These are phyloP conservation scores for Arthromyces matolae DNA, from an alignment of 768 basidiomycete species.

Conservation along the genomic window DNA sequence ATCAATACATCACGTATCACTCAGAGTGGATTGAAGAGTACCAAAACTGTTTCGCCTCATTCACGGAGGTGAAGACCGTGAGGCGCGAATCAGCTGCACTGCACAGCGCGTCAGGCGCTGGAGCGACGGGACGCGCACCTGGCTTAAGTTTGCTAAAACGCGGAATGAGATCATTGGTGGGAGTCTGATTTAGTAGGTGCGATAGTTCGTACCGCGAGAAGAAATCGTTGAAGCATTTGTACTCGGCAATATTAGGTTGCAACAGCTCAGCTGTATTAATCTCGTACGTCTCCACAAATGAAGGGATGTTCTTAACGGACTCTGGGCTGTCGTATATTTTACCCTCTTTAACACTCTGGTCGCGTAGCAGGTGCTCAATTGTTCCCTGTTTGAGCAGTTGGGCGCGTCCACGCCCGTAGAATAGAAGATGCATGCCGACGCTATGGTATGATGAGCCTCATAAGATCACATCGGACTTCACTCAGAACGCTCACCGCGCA, in stretches of 20 bases:
- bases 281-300: conserved; percentile 52
- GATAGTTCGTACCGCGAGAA: conserved; percentile 48
- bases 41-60: conserved; percentile 68
- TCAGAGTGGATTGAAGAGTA: too few species aligned
- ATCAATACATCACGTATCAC: too few species aligned
- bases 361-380: conserved; percentile 48
- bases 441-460: conserved; percentile 18
- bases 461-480: background rate
- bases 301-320: conserved; percentile 48
- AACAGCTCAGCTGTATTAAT: conserved; percentile 59
- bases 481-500: conserved; percentile 34
- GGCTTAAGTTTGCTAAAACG: conserved; percentile 47
- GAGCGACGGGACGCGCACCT: conserved; percentile 55
- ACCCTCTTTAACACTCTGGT: conserved; percentile 60
- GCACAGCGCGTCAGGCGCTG: conserved; percentile 50
- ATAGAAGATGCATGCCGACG: conserved; percentile 76
- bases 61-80: conserved; percentile 59
- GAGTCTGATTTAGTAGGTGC: background rate
- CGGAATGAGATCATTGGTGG: background rate
- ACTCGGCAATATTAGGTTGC: conserved; percentile 56
- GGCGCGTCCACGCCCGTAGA: conserved; percentile 51
- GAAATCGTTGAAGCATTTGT: conserved; percentile 75
- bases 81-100: conserved; percentile 73
- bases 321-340: conserved; percentile 51
- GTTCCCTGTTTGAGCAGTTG: conserved; percentile 43